Conservation (phyloP, 2,329 filamentous ascomycete genomes). For the Stemphylium vesicarium region DNA sequence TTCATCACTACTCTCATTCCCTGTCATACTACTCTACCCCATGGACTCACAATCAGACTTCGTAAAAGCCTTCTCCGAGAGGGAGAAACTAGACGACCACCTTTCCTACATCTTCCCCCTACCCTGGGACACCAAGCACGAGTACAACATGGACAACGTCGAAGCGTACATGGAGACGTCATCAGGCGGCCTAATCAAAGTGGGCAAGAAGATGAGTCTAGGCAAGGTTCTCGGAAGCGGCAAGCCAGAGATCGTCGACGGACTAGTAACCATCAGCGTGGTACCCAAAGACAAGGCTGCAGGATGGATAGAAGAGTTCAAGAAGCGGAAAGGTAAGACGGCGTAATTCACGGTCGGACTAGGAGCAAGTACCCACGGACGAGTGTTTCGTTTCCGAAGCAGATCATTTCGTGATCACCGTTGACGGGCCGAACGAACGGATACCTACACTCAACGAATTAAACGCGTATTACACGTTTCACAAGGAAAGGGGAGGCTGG, state of each 20-base stretch:
- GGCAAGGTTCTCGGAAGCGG: constrained; percentile 76
- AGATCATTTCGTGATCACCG: not conserved
- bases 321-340: constrained; percentile 64
- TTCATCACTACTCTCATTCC: constrained; percentile 74
- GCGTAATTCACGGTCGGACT: not conserved
- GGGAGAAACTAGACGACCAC: constrained; percentile 76
- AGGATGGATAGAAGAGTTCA: constrained; percentile 85
- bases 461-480: not conserved
- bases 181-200: constrained; percentile 81
- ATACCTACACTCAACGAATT: not conserved
- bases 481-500: no score
- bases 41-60: constrained; percentile 84
- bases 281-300: constrained; percentile 73
- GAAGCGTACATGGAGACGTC: constrained; percentile 91
- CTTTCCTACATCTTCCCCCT: constrained; percentile 84
- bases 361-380: not conserved
- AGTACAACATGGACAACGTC: constrained; percentile 70
- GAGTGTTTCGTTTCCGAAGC: not conserved
- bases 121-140: constrained; percentile 77
- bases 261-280: constrained; percentile 81
- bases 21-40: constrained; percentile 85
- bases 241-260: constrained; percentile 86
- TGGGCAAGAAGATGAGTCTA: constrained; percentile 82
- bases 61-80: constrained; percentile 84
- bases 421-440: not conserved